Evolutionary conservation across 2,329 filamentous ascomycete species (phyloP), one percentile per base, ranked within the genome.

Genomic region (Bipolaris victoriae): DNA sequence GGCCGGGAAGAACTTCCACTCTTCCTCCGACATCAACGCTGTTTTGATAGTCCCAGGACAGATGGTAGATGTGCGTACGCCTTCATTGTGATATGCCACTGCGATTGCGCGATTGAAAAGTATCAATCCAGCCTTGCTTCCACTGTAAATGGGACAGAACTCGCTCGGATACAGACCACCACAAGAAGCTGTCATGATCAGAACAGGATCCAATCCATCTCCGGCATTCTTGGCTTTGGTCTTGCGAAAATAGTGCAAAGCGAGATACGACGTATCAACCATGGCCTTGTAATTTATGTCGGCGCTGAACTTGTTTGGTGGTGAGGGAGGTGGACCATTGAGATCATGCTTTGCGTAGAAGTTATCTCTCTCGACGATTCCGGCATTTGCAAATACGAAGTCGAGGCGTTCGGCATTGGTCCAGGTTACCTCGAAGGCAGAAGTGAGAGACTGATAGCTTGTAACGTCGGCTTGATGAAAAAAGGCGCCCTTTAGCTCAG

Each of bases 341-440:
- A 77, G 47, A 33, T 67, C 62, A 48, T 77, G 71, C 7, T 59
- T 66, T 41, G 69, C 70, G 61, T 77, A 81, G 65, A 80, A 80
- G 53, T 78, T 79, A 52, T 71, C 63, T 16, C 72, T 65, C 51
- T 81, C 79, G 7, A 81, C 68, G 20, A 81, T 74, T 1, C 81
- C 81, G 0, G 80, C 80, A 52, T 82, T 83, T 15, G 79, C 80
- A 60, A 80, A 83, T 33, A 82, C 79, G 58, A 82, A 81, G 67
- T 82, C 80, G 15, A 83, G 44, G 2, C 75, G 66, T 13, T 71
- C 68, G 9, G 71, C 65, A 3, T 64, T 56, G 5, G 69, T 58
- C 67, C 77, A 81, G 7, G 75, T 66, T 15, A 58, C 60, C 44
- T 81, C 72, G 53, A 81, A 82, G 2, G 70, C 69, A 5, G 63